Conservation (phyloP, 1,139 yeast genomes). For the Hansenula anomala region DNA sequence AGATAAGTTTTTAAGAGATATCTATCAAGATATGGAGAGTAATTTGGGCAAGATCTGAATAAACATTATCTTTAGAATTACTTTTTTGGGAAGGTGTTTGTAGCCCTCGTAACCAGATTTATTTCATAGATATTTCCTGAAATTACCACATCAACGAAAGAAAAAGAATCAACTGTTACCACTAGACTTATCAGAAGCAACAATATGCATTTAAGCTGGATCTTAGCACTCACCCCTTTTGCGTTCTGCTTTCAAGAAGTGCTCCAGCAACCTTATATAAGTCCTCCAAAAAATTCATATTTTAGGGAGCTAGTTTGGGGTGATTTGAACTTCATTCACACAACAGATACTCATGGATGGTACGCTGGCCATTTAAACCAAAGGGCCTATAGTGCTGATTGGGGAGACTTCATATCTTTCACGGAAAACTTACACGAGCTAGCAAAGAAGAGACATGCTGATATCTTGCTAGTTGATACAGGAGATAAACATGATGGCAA, state of each 20-base stretch:
- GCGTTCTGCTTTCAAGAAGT: background rate
- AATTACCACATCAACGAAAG: too few relatives aligned
- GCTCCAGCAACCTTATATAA: constrained; percentile 22
- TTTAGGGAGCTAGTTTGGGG: constrained; percentile 56
- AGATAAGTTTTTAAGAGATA: constrained; percentile 5
- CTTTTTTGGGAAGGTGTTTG: too few relatives aligned
- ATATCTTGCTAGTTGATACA: constrained; percentile 72
- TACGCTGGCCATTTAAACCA: constrained; percentile 82
- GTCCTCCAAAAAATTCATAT: constrained; percentile 17
- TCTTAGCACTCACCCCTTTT: too few relatives aligned
- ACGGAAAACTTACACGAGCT: constrained; percentile 38
- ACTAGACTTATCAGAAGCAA: too few relatives aligned
- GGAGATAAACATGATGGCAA: constrained; percentile 97
- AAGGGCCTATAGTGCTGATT: constrained; percentile 70
- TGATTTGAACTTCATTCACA: constrained; percentile 76
- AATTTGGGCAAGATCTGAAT: background rate
- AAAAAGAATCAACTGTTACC: too few relatives aligned
- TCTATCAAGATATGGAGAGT: constrained; percentile 6
- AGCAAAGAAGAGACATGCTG: constrained; percentile 47
- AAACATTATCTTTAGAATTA: too few relatives aligned
- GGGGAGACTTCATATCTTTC: constrained; percentile 91
- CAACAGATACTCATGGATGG: constrained; percentile 98
- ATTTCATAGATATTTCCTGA: too few relatives aligned
- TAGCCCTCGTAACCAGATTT: too few relatives aligned
- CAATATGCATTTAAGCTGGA: too few relatives aligned